A percentile compares a stretch with the other conserved stretches of the same genome.
Evolutionary conservation across 164 flowering plant species (phyloP).

Genomic region (Kingdonia uniflora): DNA sequence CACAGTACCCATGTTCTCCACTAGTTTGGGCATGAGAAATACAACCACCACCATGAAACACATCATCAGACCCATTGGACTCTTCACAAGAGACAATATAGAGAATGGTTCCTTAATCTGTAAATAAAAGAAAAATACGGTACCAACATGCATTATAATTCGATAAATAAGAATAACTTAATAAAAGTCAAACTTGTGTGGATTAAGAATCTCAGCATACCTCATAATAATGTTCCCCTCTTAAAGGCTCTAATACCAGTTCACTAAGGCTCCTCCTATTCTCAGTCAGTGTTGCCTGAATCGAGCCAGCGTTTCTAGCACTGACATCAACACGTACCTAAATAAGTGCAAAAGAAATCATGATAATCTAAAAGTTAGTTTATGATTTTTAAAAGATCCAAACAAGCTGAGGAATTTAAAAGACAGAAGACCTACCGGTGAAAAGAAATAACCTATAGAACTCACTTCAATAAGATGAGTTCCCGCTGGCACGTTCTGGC

Average conservation of each 20-base stretch:
- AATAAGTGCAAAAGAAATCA: slow-evolving; percentile 6
- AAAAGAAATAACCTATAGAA: slow-evolving; percentile 81
- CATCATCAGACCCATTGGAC: slow-evolving; percentile 98
- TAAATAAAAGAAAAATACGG: slow-evolving; percentile 9
- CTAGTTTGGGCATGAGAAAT: slow-evolving; percentile 84
- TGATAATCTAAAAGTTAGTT: slow-evolving; percentile 1
- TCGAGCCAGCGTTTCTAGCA: slow-evolving; percentile 89
- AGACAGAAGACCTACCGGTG: slow-evolving; percentile 51
- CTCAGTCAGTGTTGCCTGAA: slow-evolving; percentile 93
- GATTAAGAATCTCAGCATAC: slow-evolving; percentile 21
- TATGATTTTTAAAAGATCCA: background rate
- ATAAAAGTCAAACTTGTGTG: background rate
- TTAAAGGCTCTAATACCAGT: slow-evolving; percentile 81
- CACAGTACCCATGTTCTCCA: slow-evolving; percentile 80
- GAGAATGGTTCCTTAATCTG: slow-evolving; percentile 92
- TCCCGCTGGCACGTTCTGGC: slow-evolving; percentile 89
- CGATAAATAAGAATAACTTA: background rate
- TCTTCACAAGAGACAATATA: slow-evolving; percentile 69
- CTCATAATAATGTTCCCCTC: slow-evolving; percentile 86
- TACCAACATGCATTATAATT: background rate
- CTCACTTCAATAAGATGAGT: slow-evolving; percentile 97
- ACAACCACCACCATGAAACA: slow-evolving; percentile 90
- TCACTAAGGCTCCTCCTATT: slow-evolving; percentile 70
- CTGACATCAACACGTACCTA: slow-evolving; percentile 98
- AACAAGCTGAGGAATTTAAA: background rate